phyloP scores from a whole-genome alignment of 1,139 yeast genomes.

The Lodderomyces beijingensis region DNA sequence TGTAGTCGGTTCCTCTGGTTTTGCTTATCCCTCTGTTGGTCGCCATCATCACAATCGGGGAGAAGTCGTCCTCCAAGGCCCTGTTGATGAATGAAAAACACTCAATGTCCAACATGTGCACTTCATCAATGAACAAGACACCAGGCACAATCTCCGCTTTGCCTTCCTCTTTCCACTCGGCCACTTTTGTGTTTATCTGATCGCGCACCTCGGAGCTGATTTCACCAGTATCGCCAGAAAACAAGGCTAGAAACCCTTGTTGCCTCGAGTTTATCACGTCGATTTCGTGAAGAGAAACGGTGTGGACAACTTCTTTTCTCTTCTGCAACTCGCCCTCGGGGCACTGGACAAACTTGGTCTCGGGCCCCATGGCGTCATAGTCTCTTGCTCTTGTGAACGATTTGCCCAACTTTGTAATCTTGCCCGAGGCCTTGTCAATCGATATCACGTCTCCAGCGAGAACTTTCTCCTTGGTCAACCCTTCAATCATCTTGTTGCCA shows the following conservation, averaged over 20 bases:
- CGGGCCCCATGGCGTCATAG: constrained; percentile 99
- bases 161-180: constrained; percentile 99
- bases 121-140: constrained; percentile 95
- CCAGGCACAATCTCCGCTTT: constrained; percentile 99
- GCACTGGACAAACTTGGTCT: constrained; percentile 94
- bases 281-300: constrained; percentile 93
- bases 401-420: constrained; percentile 89
- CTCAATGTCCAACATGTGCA: constrained; percentile 97
- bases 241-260: constrained; percentile 94
- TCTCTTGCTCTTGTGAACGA: constrained; percentile 95
- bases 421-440: constrained; percentile 93
- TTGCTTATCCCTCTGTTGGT: constrained; percentile 92
- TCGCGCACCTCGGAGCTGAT: constrained; percentile 94
- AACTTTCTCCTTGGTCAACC: constrained; percentile 89
- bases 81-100: constrained; percentile 94
- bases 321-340: constrained; percentile 98
- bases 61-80: constrained; percentile 93
- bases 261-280: constrained; percentile 98
- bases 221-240: constrained; percentile 97
- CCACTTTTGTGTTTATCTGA: constrained; percentile 93
- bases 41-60: constrained; percentile 98
- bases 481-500: constrained; percentile 97
- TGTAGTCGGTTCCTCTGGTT: constrained; percentile 90
- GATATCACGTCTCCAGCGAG: constrained; percentile 97
- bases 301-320: constrained; percentile 92